These are phyloP conservation scores for Tillandsia leiboldiana DNA, from an alignment of 176 grass and related monocot species.

Conservation along the genomic window DNA sequence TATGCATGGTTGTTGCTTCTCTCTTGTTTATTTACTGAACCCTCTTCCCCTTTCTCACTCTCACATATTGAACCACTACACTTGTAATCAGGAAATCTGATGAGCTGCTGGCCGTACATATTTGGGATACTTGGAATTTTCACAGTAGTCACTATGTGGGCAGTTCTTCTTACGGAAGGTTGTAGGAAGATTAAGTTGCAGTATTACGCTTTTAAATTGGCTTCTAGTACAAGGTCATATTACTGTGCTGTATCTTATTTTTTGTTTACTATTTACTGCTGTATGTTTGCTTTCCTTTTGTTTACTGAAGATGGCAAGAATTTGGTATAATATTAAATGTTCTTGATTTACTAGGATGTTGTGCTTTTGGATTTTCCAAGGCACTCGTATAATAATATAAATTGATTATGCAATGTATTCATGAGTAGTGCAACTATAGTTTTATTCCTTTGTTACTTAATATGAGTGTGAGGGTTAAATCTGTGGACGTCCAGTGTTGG, in stretches of 20 bases:
- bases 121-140: constrained; percentile 68
- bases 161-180: constrained; percentile 86
- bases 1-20: not conserved
- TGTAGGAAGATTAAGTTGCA: constrained; percentile 96
- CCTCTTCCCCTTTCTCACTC: constrained; percentile 9
- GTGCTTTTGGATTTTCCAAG: too few species aligned
- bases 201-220: constrained; percentile 91
- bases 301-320: constrained; percentile 5
- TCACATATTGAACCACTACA: not conserved
- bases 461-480: too few species aligned
- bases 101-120: constrained; percentile 62
- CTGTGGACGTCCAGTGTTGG: too few species aligned
- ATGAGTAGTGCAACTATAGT: too few species aligned
- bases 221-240: constrained; percentile 71
- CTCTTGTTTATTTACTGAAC: not conserved
- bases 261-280: constrained; percentile 1
- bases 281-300: constrained; percentile 2
- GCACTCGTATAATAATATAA: too few species aligned
- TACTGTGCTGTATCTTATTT: constrained; percentile 12
- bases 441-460: too few species aligned
- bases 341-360: too few species aligned
- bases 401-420: too few species aligned
- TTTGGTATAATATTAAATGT: too few species aligned
- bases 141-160: constrained; percentile 79
- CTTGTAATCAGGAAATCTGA: constrained; percentile 48